Percentiles rank a stretch among this genome's conserved stretches.
Evolutionary conservation across 306 rosid species (phyloP).

Genomic region (Malus fusca): DNA sequence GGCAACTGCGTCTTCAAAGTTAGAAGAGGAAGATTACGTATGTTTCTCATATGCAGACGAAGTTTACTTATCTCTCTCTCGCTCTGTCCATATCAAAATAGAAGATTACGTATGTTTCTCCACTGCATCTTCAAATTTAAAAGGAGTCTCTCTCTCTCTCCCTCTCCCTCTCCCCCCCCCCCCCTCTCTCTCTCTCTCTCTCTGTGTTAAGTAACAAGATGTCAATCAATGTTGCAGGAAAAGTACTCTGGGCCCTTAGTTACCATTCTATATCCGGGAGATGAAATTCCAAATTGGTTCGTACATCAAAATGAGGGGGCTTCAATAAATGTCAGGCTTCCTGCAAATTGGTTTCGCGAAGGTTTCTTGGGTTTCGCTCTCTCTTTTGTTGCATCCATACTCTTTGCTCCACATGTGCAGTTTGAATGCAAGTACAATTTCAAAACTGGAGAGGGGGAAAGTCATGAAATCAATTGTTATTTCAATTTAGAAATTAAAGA

Average conservation of each 20-base stretch:
- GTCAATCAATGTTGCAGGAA: not conserved
- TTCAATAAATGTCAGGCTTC: constrained; percentile 11
- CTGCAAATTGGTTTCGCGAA: not conserved
- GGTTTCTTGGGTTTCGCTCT: constrained; percentile 17
- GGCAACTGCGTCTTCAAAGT: not conserved
- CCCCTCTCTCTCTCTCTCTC: not conserved
- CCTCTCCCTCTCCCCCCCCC: no score
- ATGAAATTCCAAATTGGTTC: constrained; percentile 14
- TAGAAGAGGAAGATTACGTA: no score
- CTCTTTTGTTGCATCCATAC: not conserved
- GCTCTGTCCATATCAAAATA: no score
- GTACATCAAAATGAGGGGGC: not conserved
- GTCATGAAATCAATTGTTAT: not conserved
- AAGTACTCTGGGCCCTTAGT: rapidly evolving
- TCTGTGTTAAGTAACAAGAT: not conserved
- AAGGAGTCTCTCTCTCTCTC: no score
- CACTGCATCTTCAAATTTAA: no score
- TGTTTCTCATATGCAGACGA: no score
- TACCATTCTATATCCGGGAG: not conserved
- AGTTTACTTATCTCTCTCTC: no score
- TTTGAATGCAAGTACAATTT: not conserved
- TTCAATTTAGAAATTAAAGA: not conserved
- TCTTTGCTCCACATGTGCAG: rapidly evolving
- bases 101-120: no score
- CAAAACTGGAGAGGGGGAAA: not conserved